These are phyloP conservation scores for Colletotrichum limetticola DNA, from an alignment of 2,329 filamentous ascomycete genomes.

Conservation along the genomic window DNA sequence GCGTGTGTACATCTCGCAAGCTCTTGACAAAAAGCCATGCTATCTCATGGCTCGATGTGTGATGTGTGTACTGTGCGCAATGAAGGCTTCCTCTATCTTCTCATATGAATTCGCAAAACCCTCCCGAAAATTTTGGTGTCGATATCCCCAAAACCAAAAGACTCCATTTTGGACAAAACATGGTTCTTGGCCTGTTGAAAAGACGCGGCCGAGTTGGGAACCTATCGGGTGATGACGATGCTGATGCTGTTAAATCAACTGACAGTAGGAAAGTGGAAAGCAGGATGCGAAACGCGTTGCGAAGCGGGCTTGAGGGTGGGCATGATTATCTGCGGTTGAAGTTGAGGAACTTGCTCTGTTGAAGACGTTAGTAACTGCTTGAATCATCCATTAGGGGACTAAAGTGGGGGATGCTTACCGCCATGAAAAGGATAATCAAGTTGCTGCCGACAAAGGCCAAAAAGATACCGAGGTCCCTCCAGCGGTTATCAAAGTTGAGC, in stretches of 20 bases:
- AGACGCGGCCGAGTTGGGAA: no score
- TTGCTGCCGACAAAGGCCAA: constrained; percentile 82
- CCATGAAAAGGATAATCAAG: constrained; percentile 68
- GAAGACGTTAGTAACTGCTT: background rate
- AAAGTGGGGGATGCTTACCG: constrained; percentile 53
- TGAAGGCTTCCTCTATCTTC: constrained; percentile 18
- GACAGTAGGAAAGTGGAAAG: constrained; percentile 4
- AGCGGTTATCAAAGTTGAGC: constrained; percentile 75
- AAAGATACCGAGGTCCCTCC: constrained; percentile 86
- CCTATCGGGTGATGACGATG: background rate
- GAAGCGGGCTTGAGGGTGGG: background rate
- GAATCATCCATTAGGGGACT: background rate
- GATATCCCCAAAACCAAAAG: background rate
- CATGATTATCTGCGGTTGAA: constrained; percentile 59
- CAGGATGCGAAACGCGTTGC: background rate
- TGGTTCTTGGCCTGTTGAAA: background rate
- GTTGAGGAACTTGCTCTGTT: constrained; percentile 62
- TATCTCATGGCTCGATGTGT: background rate
- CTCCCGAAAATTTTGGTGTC: background rate
- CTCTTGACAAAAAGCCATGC: background rate
- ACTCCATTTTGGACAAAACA: background rate
- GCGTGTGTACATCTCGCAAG: background rate
- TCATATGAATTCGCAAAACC: background rate
- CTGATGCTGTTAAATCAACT: constrained; percentile 19
- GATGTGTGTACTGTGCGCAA: background rate